Conservation (phyloP, 768 basidiomycete species). For the Boletus tomentosulus region DNA sequence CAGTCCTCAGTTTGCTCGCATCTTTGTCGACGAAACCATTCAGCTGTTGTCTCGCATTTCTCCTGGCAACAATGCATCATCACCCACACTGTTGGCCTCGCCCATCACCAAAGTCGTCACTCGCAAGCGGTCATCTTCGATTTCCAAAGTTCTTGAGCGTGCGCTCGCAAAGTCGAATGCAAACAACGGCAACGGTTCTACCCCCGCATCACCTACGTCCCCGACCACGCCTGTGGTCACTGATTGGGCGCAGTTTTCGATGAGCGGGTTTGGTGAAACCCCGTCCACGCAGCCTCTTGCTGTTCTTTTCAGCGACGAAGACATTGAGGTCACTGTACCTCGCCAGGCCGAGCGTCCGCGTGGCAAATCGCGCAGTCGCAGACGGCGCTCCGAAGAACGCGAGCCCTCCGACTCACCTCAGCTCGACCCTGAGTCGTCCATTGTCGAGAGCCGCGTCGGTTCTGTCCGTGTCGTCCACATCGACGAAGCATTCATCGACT, state of each 20-base stretch:
- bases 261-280: constrained; percentile 54
- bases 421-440: constrained; percentile 5
- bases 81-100: constrained; percentile 28
- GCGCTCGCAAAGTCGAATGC: constrained; percentile 6
- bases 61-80: constrained; percentile 32
- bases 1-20: constrained; percentile 36
- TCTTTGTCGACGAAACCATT: constrained; percentile 71
- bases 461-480: constrained; percentile 45
- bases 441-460: constrained; percentile 38
- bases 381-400: constrained; percentile 22
- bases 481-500: constrained; percentile 81
- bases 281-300: constrained; percentile 39
- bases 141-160: constrained; percentile 27
- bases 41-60: constrained; percentile 47
- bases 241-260: constrained; percentile 70
- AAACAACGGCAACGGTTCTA: constrained; percentile 18
- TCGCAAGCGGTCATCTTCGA: constrained; percentile 32
- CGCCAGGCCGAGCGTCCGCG: constrained; percentile 28
- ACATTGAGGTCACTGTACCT: constrained; percentile 53
- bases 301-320: constrained; percentile 61
- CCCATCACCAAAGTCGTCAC: constrained; percentile 32
- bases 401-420: constrained; percentile 19
- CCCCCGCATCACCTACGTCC: constrained; percentile 26
- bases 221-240: constrained; percentile 28
- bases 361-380: constrained; percentile 25